Percentiles rank a stretch among this genome's conserved stretches.
These are phyloP conservation scores for Aspergillus glaucus DNA, from an alignment of 2,329 filamentous ascomycete genomes.

Conservation along the genomic window DNA sequence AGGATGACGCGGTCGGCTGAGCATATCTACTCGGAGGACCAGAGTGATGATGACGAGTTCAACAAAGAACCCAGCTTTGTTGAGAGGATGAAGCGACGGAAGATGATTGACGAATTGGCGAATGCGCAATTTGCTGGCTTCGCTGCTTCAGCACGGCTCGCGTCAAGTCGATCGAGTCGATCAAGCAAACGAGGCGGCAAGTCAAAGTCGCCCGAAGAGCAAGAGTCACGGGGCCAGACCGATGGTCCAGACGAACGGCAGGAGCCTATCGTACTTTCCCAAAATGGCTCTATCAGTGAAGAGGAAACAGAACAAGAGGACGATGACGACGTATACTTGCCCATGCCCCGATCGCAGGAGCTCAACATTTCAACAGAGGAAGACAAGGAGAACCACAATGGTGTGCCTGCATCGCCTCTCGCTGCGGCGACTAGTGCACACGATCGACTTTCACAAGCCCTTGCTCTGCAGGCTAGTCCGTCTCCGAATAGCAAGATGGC, in stretches of 20 bases:
- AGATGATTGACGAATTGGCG: constrained; percentile 28
- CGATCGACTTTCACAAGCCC: constrained; percentile 32
- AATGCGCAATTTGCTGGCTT: constrained; percentile 30
- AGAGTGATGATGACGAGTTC: constrained; percentile 37
- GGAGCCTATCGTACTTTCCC: constrained; percentile 1
- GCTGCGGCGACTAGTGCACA: constrained; percentile 29
- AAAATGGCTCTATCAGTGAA: constrained; percentile 27
- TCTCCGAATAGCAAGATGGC: constrained; percentile 6
- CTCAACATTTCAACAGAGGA: constrained; percentile 32
- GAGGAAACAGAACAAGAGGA: constrained; percentile 44
- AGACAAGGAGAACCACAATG: constrained; percentile 42
- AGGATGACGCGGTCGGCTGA: constrained; percentile 30
- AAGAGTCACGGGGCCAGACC: background rate
- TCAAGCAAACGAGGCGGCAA: constrained; percentile 1
- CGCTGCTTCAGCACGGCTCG: constrained; percentile 25
- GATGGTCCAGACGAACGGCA: background rate
- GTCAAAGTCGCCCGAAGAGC: background rate
- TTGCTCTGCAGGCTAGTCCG: constrained; percentile 22
- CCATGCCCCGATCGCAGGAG: constrained; percentile 23
- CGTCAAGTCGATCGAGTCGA: constrained; percentile 3
- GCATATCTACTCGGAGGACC: constrained; percentile 27
- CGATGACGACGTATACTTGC: constrained; percentile 7
- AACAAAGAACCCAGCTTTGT: constrained; percentile 37
- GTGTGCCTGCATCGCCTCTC: constrained; percentile 19
- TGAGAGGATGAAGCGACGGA: constrained; percentile 28